Percentiles rank a stretch among this genome's conserved stretches.
These are phyloP conservation scores for Aspergillus pseudonomiae DNA, from an alignment of 2,329 filamentous ascomycete genomes.

Conservation along the genomic window DNA sequence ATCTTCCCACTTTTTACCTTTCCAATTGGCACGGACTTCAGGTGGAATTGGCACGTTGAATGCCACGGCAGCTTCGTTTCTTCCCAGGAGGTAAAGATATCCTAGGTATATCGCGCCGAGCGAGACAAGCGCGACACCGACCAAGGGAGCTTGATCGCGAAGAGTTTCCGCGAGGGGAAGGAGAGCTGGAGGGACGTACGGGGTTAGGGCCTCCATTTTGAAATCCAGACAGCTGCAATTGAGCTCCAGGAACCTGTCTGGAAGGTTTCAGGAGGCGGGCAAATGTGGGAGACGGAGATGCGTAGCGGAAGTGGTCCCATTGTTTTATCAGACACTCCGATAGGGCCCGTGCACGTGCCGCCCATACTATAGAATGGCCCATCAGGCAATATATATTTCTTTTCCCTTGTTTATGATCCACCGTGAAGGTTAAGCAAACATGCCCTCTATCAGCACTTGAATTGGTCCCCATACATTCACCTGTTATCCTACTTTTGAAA, in stretches of 20 bases:
- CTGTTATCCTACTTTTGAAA: neutral
- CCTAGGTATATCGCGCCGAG: slow-evolving; percentile 35
- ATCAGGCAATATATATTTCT: neutral
- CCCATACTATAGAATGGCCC: neutral
- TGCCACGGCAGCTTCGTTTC: slow-evolving; percentile 37
- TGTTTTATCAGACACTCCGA: slow-evolving; percentile 21
- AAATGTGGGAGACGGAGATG: neutral
- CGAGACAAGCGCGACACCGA: slow-evolving; percentile 33
- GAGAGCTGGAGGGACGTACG: slow-evolving; percentile 26
- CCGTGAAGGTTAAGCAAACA: neutral
- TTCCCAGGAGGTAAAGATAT: slow-evolving; percentile 33
- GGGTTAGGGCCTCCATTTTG: slow-evolving; percentile 31
- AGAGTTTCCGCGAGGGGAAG: slow-evolving; percentile 24
- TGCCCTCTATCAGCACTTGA: neutral
- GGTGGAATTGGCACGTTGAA: slow-evolving; percentile 44
- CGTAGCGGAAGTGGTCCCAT: slow-evolving; percentile 19
- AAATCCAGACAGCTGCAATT: slow-evolving; percentile 17
- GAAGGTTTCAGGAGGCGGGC: slow-evolving; percentile 1
- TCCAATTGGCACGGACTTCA: slow-evolving; percentile 36
- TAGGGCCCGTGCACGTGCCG: slow-evolving; percentile 22
- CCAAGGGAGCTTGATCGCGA: slow-evolving; percentile 23
- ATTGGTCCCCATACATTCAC: neutral
- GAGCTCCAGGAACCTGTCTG: slow-evolving; percentile 14
- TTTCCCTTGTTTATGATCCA: neutral
- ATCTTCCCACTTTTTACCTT: slow-evolving; percentile 40